These are phyloP conservation scores for Podaxis sp. DNA, from an alignment of 768 basidiomycete species.

Conservation along the genomic window DNA sequence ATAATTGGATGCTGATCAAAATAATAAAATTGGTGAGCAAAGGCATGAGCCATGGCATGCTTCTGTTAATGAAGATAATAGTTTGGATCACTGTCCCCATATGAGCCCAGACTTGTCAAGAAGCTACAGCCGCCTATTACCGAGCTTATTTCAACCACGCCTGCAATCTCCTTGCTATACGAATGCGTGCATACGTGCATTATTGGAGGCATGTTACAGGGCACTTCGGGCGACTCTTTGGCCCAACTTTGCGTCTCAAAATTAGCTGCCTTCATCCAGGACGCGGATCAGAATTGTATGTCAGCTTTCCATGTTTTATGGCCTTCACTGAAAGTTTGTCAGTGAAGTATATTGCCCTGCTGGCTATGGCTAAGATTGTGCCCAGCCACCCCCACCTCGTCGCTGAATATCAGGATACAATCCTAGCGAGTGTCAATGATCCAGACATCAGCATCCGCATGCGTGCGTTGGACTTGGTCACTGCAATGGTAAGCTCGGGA, in stretches of 20 bases:
- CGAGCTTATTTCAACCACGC: constrained; percentile 91
- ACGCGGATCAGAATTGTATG: constrained; percentile 94
- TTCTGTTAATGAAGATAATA: constrained; percentile 27
- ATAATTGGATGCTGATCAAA: constrained; percentile 99
- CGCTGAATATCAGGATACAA: constrained; percentile 88
- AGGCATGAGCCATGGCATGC: not conserved
- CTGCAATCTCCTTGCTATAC: constrained; percentile 93
- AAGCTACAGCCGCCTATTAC: constrained; percentile 95
- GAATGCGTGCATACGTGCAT: constrained; percentile 99
- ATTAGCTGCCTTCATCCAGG: constrained; percentile 86
- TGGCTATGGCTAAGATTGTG: constrained; percentile 95
- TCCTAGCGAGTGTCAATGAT: constrained; percentile 86
- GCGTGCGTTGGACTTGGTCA: constrained; percentile 91
- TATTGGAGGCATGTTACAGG: constrained; percentile 92
- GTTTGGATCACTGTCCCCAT: constrained; percentile 92
- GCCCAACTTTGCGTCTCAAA: constrained; percentile 92
- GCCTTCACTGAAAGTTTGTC: constrained; percentile 14
- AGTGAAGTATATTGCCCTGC: constrained; percentile 97
- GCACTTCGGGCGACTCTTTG: constrained; percentile 69
- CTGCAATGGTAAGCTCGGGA: constrained; percentile 72
- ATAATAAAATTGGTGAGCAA: constrained; percentile 88
- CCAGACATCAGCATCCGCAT: constrained; percentile 94
- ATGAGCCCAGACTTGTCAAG: constrained; percentile 90
- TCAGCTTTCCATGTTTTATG: constrained; percentile 14
- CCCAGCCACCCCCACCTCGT: constrained; percentile 88